Evolutionary conservation across 2,329 filamentous ascomycete species (phyloP).

Genomic region (Cladophialophora immunda): DNA sequence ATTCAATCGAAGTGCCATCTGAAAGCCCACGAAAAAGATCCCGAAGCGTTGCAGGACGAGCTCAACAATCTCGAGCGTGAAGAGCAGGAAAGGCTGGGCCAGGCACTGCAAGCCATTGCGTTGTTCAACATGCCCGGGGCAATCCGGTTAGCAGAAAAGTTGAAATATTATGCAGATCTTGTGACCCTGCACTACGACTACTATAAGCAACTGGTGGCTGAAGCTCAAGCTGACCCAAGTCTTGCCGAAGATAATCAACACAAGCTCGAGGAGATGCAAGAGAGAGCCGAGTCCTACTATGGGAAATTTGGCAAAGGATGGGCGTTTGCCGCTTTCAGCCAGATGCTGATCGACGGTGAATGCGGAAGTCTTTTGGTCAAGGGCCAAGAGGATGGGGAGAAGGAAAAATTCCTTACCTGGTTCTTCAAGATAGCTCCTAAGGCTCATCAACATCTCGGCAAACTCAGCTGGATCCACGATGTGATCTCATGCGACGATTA

Average conservation of each 20-base stretch:
- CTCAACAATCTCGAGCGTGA: slow-evolving; percentile 30
- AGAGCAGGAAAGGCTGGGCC: slow-evolving; percentile 27
- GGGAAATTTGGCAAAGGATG: slow-evolving; percentile 60
- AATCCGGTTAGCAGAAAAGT: slow-evolving; percentile 69
- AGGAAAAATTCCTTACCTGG: slow-evolving; percentile 75
- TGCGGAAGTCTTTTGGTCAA: slow-evolving; percentile 71
- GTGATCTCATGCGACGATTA: slow-evolving; percentile 79
- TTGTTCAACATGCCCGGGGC: slow-evolving; percentile 49
- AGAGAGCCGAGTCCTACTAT: slow-evolving; percentile 57
- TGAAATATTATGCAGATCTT: slow-evolving; percentile 69
- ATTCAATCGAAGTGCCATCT: slow-evolving; percentile 33
- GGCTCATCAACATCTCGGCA: slow-evolving; percentile 63
- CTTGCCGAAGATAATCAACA: slow-evolving; percentile 37
- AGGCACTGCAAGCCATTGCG: slow-evolving; percentile 32
- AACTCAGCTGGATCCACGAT: slow-evolving; percentile 95
- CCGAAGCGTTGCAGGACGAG: slow-evolving; percentile 32
- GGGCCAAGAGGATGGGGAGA: slow-evolving; percentile 64
- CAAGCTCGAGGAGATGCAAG: slow-evolving; percentile 47
- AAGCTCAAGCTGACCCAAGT: slow-evolving; percentile 31
- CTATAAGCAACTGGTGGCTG: slow-evolving; percentile 33
- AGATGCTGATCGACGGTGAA: slow-evolving; percentile 73
- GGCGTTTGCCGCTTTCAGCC: slow-evolving; percentile 78
- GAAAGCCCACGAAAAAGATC: slow-evolving; percentile 26
- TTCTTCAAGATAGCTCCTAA: slow-evolving; percentile 78
- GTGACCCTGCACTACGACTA: slow-evolving; percentile 52